These are phyloP conservation scores for Talaromyces proteolyticus DNA, from an alignment of 495 filamentous ascomycete species.

Conservation along the genomic window DNA sequence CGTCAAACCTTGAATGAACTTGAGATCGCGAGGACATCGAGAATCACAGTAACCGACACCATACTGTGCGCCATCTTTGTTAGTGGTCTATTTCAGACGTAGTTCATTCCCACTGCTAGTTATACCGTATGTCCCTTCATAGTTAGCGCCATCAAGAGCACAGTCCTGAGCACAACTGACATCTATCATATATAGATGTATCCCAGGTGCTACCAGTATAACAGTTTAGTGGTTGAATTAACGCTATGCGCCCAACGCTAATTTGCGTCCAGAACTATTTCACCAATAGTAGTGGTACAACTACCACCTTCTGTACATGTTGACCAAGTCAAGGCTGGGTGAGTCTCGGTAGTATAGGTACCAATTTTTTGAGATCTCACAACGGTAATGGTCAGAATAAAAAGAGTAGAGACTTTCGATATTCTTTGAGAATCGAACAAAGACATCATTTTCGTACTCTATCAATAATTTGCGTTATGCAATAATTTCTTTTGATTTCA, in stretches of 20 bases:
- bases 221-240: constrained; percentile 55
- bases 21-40: constrained; percentile 59
- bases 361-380: constrained; percentile 57
- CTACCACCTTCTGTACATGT: constrained; percentile 45
- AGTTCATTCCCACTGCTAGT: constrained; percentile 45
- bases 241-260: constrained; percentile 56
- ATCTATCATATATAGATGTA: constrained; percentile 44
- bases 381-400: no score
- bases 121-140: constrained; percentile 50
- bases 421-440: no score
- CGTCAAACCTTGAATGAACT: constrained; percentile 64
- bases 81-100: constrained; percentile 48
- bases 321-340: constrained; percentile 54
- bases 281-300: constrained; percentile 46
- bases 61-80: constrained; percentile 63
- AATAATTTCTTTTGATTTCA: no score
- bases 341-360: constrained; percentile 47
- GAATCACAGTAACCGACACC: constrained; percentile 74
- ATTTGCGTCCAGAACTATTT: constrained; percentile 59
- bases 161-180: constrained; percentile 51
- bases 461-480: no score
- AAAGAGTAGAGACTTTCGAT: no score
- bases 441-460: no score
- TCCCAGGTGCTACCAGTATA: constrained; percentile 58
- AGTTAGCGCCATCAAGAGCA: constrained; percentile 56